Percentiles rank a stretch among this genome's conserved stretches.
These are phyloP conservation scores for Candida vartiovaarae DNA, from an alignment of 805 yeast genomes.

Conservation along the genomic window DNA sequence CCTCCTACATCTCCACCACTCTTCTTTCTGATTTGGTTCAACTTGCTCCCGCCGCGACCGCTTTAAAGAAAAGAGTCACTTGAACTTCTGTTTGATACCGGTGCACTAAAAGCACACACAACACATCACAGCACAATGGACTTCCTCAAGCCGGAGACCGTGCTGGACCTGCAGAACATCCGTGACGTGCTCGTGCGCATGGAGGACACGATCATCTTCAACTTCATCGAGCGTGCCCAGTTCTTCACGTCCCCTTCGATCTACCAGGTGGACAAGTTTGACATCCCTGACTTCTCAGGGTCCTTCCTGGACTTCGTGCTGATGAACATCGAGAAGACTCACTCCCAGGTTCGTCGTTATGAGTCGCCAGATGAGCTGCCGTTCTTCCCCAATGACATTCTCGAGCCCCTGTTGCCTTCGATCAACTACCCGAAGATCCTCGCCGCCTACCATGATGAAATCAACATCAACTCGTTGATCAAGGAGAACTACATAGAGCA, in stretches of 20 bases:
- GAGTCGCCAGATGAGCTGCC: constrained; percentile 94
- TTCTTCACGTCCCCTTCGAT: constrained; percentile 70
- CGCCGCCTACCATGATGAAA: constrained; percentile 65
- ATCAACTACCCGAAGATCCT: constrained; percentile 72
- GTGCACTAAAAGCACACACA: too few species aligned
- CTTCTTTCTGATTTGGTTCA: too few species aligned
- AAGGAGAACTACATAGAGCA: constrained; percentile 57
- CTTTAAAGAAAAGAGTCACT: too few species aligned
- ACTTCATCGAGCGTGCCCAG: constrained; percentile 88
- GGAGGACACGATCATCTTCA: constrained; percentile 95
- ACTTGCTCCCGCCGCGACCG: too few species aligned
- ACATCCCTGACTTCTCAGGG: constrained; percentile 65
- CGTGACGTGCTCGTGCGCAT: constrained; percentile 79
- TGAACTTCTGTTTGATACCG: too few species aligned
- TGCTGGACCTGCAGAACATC: constrained; percentile 72
- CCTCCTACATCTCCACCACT: too few species aligned
- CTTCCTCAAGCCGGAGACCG: constrained; percentile 76
- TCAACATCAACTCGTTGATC: constrained; percentile 71
- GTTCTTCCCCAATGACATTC: constrained; percentile 64
- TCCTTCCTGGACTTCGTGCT: constrained; percentile 86
- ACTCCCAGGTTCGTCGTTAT: constrained; percentile 79
- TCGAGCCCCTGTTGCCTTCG: constrained; percentile 70
- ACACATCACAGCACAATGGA: constrained; percentile 45
- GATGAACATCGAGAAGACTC: constrained; percentile 63
- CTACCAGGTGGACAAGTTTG: constrained; percentile 50